Evolutionary conservation across 768 basidiomycete species (phyloP).

Genomic region (Gymnopilus junonius): DNA sequence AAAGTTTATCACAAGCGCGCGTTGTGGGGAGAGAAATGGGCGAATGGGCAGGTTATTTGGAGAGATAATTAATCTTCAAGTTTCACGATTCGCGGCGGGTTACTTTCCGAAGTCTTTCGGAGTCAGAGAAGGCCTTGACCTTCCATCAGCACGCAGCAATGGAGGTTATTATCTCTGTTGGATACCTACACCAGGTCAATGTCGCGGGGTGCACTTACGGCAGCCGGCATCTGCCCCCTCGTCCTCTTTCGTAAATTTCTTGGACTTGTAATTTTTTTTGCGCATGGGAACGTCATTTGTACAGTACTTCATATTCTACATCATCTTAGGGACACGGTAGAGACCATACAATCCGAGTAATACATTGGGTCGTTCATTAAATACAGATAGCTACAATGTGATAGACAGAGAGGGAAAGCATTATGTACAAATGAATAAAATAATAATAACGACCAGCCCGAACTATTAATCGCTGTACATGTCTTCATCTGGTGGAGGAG

Average conservation of each 20-base stretch:
- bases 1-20: constrained; percentile 94
- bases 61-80: constrained; percentile 61
- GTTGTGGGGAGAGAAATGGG: constrained; percentile 90
- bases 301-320: too few relatives aligned
- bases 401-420: background rate
- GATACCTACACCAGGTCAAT: too few relatives aligned
- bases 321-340: background rate
- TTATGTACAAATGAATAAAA: background rate
- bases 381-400: background rate
- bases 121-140: too few relatives aligned
- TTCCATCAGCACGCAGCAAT: too few relatives aligned
- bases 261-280: too few relatives aligned
- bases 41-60: constrained; percentile 85
- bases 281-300: too few relatives aligned
- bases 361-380: background rate
- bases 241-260: too few relatives aligned
- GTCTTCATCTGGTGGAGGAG: constrained; percentile 25
- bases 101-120: too few relatives aligned
- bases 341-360: background rate
- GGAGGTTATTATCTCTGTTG: too few relatives aligned
- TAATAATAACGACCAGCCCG: background rate
- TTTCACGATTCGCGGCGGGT: too few relatives aligned
- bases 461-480: constrained; percentile 26
- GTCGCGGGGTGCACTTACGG: too few relatives aligned
- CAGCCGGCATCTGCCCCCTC: too few relatives aligned